phyloP scores from a whole-genome alignment of 306 rosid genomes.

The Vicia faba region DNA sequence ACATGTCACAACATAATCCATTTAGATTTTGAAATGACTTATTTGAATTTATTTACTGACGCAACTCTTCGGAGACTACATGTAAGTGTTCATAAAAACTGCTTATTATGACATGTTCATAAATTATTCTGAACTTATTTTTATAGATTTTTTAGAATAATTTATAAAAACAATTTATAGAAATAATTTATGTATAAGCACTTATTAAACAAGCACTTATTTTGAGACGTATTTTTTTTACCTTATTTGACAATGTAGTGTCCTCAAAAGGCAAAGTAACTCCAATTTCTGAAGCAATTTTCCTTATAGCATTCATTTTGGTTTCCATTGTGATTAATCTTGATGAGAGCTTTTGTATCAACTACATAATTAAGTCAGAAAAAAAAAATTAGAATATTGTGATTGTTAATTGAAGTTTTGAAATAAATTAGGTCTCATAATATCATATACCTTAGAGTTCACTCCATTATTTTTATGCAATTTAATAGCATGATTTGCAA shows the following conservation, averaged over 20 bases:
- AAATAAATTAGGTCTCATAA: not conserved
- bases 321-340: conserved; percentile 40
- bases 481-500: conserved; percentile 54
- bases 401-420: conserved; percentile 2
- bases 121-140: not conserved
- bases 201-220: not conserved
- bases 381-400: conserved; percentile 27
- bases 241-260: conserved; percentile 35
- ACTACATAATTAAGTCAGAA: conserved; percentile 43
- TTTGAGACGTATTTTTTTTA: conserved; percentile 19
- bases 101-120: not conserved
- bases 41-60: not conserved
- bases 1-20: not conserved
- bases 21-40: not conserved
- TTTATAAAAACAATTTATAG: not conserved
- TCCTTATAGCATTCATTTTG: conserved; percentile 47
- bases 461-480: conserved; percentile 55
- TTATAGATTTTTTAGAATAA: not conserved
- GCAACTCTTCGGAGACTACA: not conserved
- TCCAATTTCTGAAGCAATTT: conserved; percentile 55
- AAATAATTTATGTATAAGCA: not conserved
- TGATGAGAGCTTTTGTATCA: conserved; percentile 57
- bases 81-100: not conserved
- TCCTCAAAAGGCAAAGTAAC: conserved; percentile 50
- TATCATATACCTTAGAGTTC: conserved; percentile 50